phyloP scores from a whole-genome alignment of 805 yeast genomes.

The Phaffomyces antillensis region DNA sequence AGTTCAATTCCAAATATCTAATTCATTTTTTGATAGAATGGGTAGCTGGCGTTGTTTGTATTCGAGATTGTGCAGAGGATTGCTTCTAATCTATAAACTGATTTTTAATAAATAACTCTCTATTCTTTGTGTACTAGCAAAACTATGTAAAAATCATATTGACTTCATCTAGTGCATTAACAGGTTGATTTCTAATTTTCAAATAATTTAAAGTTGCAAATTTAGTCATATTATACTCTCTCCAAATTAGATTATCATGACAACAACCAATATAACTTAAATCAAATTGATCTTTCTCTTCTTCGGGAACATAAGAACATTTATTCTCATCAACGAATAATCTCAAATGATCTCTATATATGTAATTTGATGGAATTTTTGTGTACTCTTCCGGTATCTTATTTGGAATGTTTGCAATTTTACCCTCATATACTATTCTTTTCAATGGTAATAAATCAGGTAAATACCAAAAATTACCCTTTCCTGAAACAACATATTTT shows the following conservation, averaged over 20 bases:
- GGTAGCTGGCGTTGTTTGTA: too few relatives aligned
- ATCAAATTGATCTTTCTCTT: constrained; percentile 29
- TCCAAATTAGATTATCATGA: constrained; percentile 33
- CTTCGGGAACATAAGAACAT: constrained; percentile 35
- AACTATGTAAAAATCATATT: constrained; percentile 8
- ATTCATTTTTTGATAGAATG: too few relatives aligned
- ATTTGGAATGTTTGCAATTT: constrained; percentile 38
- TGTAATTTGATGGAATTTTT: constrained; percentile 22
- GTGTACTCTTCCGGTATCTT: constrained; percentile 33
- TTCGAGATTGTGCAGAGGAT: too few relatives aligned
- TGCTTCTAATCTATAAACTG: too few relatives aligned
- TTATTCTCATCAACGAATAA: constrained; percentile 31
- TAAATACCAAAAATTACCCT: constrained; percentile 39
- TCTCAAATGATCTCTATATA: constrained; percentile 30
- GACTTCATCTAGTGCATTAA: constrained; percentile 20
- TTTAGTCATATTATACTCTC: constrained; percentile 30
- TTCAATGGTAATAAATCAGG: constrained; percentile 48
- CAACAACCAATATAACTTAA: constrained; percentile 34
- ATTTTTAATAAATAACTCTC: too few relatives aligned
- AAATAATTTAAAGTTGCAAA: constrained; percentile 17
- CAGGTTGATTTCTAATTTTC: constrained; percentile 10
- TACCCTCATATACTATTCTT: constrained; percentile 54
- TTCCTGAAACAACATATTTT: constrained; percentile 29
- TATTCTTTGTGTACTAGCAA: too few relatives aligned
- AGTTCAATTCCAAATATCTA: not conserved